phyloP scores from a whole-genome alignment of 2,329 filamentous ascomycete genomes.

The Fusarium humuli region DNA sequence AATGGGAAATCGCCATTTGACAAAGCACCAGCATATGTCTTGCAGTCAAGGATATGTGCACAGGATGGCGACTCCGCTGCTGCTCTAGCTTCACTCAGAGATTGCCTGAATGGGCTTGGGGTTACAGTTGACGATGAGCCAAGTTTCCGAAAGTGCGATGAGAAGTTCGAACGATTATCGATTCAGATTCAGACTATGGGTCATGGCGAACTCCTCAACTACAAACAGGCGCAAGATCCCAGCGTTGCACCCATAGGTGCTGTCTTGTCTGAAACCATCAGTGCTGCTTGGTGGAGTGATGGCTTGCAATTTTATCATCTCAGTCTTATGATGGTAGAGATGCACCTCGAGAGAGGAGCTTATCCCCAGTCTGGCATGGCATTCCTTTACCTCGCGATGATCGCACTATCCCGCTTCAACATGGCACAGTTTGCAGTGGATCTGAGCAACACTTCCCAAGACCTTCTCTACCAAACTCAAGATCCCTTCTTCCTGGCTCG shows the following conservation, averaged over 20 bases:
- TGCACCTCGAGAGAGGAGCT: conserved; percentile 71
- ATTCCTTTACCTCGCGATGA: conserved; percentile 75
- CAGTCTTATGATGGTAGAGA: conserved; percentile 72
- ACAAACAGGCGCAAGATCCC: conserved; percentile 60
- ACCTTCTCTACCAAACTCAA: conserved; percentile 71
- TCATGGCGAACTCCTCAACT: conserved; percentile 58
- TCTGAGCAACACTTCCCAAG: conserved; percentile 71
- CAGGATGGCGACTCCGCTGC: conserved; percentile 77
- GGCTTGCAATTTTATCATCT: conserved; percentile 78
- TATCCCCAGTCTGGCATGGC: conserved; percentile 77
- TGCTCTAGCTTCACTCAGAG: conserved; percentile 76
- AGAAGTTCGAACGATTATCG: conserved; percentile 74
- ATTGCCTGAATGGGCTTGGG: conserved; percentile 77
- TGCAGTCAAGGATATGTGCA: conserved; percentile 82
- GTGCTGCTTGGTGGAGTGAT: conserved; percentile 80
- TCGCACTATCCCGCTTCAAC: conserved; percentile 76
- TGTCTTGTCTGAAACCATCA: conserved; percentile 76
- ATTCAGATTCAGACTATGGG: conserved; percentile 70
- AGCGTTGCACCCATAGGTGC: conserved; percentile 73
- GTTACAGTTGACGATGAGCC: conserved; percentile 73
- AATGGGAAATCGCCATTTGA: conserved; percentile 79
- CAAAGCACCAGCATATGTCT: conserved; percentile 84
- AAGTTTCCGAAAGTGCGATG: conserved; percentile 81
- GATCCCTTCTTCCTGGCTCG: conserved; percentile 75
- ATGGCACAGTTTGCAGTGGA: conserved; percentile 76